A percentile compares a stretch with the other conserved stretches of the same genome.
Conservation (phyloP, 371 early-diverging fungal genomes). For the Mortierella sp. region DNA sequence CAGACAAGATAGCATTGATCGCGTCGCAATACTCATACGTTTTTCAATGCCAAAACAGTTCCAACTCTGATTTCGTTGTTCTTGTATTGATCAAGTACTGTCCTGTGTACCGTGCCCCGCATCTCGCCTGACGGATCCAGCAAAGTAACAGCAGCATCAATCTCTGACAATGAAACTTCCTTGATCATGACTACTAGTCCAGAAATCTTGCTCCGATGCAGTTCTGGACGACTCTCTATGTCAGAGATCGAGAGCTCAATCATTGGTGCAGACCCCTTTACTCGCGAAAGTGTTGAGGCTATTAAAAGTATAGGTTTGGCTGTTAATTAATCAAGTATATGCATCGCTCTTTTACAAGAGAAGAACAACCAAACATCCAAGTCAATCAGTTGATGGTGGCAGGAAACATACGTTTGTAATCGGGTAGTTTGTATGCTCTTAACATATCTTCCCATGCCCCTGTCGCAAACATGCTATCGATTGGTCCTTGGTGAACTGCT, state of each 20-base stretch:
- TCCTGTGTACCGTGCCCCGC: constrained; percentile 40
- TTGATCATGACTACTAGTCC: constrained; percentile 43
- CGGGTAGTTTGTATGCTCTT: constrained; percentile 12
- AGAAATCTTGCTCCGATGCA: constrained; percentile 31
- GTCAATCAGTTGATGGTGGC: not conserved
- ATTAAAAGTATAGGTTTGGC: not conserved
- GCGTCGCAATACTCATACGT: constrained; percentile 10
- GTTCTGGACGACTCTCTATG: constrained; percentile 25
- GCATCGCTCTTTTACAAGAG: not conserved
- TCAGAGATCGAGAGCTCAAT: constrained; percentile 32
- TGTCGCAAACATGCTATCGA: constrained; percentile 40
- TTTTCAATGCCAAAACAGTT: constrained; percentile 38
- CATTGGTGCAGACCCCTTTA: constrained; percentile 24
- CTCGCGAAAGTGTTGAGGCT: constrained; percentile 34
- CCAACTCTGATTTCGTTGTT: constrained; percentile 53
- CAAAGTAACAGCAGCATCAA: constrained; percentile 45
- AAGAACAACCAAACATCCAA: not conserved
- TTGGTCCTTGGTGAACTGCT: constrained; percentile 29
- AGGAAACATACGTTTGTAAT: constrained; percentile 44
- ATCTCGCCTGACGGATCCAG: constrained; percentile 55
- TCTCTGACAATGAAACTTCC: constrained; percentile 32
- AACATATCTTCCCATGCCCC: constrained; percentile 48
- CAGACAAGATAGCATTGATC: too few relatives aligned
- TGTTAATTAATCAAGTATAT: not conserved
- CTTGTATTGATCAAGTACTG: constrained; percentile 45